Evolutionary conservation across 2,329 filamentous ascomycete species (phyloP).

Genomic region (Dendryphion nanum): DNA sequence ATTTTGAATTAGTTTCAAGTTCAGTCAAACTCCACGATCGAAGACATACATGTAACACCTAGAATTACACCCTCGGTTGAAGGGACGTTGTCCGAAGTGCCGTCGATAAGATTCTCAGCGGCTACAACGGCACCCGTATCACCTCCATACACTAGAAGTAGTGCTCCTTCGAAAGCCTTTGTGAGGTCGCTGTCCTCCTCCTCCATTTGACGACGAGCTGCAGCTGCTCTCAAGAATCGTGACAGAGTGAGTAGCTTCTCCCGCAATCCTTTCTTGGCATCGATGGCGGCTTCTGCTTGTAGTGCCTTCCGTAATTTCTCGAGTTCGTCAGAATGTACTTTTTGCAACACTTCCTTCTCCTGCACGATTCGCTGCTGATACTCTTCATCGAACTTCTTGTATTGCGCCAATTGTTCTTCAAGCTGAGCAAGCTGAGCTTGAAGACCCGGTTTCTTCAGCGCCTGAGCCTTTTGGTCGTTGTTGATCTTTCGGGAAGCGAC

Average conservation of each 20-base stretch:
- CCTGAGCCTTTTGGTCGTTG: slow-evolving; percentile 73
- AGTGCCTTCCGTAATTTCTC: slow-evolving; percentile 55
- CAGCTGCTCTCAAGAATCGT: slow-evolving; percentile 77
- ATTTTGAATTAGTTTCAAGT: neutral
- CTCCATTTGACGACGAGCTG: slow-evolving; percentile 69
- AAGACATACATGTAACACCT: slow-evolving; percentile 66
- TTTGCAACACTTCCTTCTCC: slow-evolving; percentile 57
- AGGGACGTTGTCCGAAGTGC: slow-evolving; percentile 63
- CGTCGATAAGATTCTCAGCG: slow-evolving; percentile 75
- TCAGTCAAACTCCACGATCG: neutral
- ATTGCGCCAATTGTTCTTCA: slow-evolving; percentile 72
- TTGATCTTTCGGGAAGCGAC: slow-evolving; percentile 74
- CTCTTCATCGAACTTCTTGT: slow-evolving; percentile 73
- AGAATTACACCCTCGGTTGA: slow-evolving; percentile 65
- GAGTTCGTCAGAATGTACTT: slow-evolving; percentile 57
- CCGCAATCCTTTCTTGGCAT: slow-evolving; percentile 51
- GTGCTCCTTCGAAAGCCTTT: slow-evolving; percentile 75
- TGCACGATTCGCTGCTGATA: slow-evolving; percentile 61
- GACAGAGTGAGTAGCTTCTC: slow-evolving; percentile 69
- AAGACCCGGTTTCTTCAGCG: slow-evolving; percentile 73
- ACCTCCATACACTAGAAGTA: slow-evolving; percentile 76
- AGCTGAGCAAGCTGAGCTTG: slow-evolving; percentile 66
- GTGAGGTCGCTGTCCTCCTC: slow-evolving; percentile 73
- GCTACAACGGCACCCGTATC: slow-evolving; percentile 71
- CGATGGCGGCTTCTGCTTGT: slow-evolving; percentile 53